Evolutionary conservation across 768 basidiomycete species (phyloP).

Genomic region (Phlebiopsis gigantea): DNA sequence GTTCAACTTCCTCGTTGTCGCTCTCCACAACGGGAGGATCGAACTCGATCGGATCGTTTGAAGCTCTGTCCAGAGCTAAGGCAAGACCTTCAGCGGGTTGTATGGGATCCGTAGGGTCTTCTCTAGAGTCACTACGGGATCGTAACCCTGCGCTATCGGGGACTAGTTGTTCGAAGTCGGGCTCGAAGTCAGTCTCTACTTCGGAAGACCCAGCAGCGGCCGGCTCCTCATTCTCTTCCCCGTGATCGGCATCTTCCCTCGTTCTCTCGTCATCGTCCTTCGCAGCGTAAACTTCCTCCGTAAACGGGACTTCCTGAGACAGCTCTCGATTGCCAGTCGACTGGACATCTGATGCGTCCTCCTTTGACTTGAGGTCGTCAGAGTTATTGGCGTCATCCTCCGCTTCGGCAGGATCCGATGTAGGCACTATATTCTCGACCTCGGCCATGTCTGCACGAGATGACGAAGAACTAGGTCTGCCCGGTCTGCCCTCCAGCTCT

Average conservation of each 20-base stretch:
- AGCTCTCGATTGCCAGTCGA: not conserved
- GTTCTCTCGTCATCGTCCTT: conserved; percentile 2
- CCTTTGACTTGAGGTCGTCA: not conserved
- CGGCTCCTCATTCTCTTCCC: not conserved
- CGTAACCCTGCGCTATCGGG: not conserved
- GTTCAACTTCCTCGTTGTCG: conserved; percentile 7
- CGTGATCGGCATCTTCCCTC: not conserved
- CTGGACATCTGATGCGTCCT: not conserved
- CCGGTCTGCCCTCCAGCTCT: not conserved
- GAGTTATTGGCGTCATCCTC: not conserved
- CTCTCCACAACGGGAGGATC: not conserved
- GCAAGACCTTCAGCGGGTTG: conserved; percentile 36
- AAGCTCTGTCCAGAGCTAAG: conserved; percentile 11
- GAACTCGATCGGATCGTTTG: conserved; percentile 29
- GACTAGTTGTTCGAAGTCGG: not conserved
- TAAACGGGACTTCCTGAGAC: not conserved
- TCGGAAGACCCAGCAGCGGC: not conserved
- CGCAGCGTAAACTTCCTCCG: not conserved
- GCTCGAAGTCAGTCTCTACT: not conserved
- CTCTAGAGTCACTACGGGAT: not conserved
- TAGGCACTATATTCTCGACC: conserved; percentile 1
- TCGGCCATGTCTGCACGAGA: not conserved
- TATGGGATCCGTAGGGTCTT: conserved; percentile 34
- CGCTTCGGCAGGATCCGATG: conserved; percentile 2
- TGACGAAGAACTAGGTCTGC: too few species aligned